These are phyloP conservation scores for Furcasterigmium furcatum DNA, from an alignment of 2,329 filamentous ascomycete genomes.

Conservation along the genomic window DNA sequence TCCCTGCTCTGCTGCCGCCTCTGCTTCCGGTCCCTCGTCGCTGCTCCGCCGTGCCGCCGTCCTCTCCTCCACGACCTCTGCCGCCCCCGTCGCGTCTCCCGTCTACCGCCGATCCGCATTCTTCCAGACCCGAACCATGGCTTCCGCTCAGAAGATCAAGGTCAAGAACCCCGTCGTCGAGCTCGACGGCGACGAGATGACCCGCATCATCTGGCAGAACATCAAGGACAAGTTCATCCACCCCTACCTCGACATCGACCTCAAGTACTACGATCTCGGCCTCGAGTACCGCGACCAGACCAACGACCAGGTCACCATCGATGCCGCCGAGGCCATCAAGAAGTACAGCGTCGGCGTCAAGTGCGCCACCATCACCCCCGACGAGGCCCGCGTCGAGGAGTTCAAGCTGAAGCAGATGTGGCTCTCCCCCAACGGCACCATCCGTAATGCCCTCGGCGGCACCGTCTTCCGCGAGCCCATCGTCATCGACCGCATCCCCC, in stretches of 20 bases:
- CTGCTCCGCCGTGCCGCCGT: slow-evolving; percentile 9
- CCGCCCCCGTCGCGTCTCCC: slow-evolving; percentile 13
- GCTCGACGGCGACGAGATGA: slow-evolving; percentile 95
- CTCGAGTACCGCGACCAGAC: slow-evolving; percentile 94
- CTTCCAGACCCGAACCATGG: slow-evolving; percentile 44
- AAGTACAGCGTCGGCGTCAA: slow-evolving; percentile 99
- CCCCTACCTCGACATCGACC: slow-evolving; percentile 93
- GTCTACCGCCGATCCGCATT: slow-evolving; percentile 9
- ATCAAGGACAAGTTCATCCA: slow-evolving; percentile 99
- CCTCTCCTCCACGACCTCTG: slow-evolving; percentile 6
- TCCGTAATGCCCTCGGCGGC: slow-evolving; percentile 74
- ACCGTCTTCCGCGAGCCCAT: slow-evolving; percentile 99
- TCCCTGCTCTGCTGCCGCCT: slow-evolving; percentile 6
- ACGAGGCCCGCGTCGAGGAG: slow-evolving; percentile 94
- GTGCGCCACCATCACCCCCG: slow-evolving; percentile 98
- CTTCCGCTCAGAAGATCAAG: slow-evolving; percentile 79
- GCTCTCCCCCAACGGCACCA: slow-evolving; percentile 94
- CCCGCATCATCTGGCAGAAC: slow-evolving; percentile 96
- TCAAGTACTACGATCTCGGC: slow-evolving; percentile 97
- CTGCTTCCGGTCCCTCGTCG: slow-evolving; percentile 1
- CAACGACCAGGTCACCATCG: slow-evolving; percentile 91
- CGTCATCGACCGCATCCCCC: slow-evolving; percentile 88
- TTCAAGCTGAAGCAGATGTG: slow-evolving; percentile 99
- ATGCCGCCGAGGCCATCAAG: slow-evolving; percentile 96
- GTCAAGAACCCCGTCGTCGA: slow-evolving; percentile 99